Percentiles rank a stretch among this genome's conserved stretches.
Conservation (phyloP, 768 basidiomycete species). For the Trametes cingulata region DNA sequence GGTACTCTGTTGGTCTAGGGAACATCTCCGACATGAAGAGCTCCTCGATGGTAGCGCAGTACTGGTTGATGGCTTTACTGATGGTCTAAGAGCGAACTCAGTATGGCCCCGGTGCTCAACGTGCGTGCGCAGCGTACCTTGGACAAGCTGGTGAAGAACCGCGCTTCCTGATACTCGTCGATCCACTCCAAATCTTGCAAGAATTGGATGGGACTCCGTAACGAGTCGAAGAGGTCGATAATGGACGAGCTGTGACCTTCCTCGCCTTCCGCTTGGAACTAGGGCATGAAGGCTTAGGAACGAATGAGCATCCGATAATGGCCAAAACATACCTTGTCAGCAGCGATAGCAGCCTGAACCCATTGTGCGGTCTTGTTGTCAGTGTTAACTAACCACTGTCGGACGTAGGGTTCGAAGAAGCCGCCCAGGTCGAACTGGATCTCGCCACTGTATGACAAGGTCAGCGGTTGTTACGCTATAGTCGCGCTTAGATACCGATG, state of each 20-base stretch:
- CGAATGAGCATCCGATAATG: conserved; percentile 6
- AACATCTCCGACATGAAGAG: conserved; percentile 97
- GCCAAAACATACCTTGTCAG: conserved; percentile 62
- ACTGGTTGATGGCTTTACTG: conserved; percentile 89
- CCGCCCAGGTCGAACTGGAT: conserved; percentile 67
- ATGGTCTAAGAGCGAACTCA: conserved; percentile 61
- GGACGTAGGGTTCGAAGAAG: conserved; percentile 88
- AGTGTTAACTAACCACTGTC: conserved; percentile 86
- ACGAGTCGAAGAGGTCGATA: conserved; percentile 91
- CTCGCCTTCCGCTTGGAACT: conserved; percentile 78
- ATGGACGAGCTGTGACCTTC: conserved; percentile 96
- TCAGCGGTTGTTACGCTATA: not conserved
- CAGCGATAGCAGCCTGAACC: conserved; percentile 87
- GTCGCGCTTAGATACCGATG: not conserved
- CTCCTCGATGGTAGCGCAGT: conserved; percentile 83
- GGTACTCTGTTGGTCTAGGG: conserved; percentile 73
- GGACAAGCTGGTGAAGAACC: conserved; percentile 86
- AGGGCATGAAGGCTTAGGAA: not conserved
- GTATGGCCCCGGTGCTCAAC: not conserved
- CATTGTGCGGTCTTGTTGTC: conserved; percentile 90
- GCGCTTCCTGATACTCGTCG: conserved; percentile 83
- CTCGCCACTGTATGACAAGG: conserved; percentile 42
- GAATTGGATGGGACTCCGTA: conserved; percentile 88
- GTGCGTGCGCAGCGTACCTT: conserved; percentile 54
- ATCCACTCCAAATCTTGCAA: conserved; percentile 91